These are phyloP conservation scores for Rehmannia glutinosa DNA, from an alignment of 257 asterid genomes.

Conservation along the genomic window DNA sequence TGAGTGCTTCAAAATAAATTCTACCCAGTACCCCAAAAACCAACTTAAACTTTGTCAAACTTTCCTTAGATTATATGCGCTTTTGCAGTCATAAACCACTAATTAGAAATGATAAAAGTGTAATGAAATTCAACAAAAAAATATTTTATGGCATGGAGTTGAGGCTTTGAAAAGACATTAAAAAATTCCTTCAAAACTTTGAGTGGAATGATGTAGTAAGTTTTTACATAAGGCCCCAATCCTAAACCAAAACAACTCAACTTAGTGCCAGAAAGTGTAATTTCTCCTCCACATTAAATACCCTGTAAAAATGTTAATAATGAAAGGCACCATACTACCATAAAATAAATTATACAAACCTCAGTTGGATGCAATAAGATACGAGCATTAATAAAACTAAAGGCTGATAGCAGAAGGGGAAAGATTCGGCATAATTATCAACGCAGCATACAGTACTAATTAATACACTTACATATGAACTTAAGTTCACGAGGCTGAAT, in stretches of 20 bases:
- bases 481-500: constrained; percentile 78
- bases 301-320: not conserved
- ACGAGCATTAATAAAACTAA: not conserved
- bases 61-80: not conserved
- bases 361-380: constrained; percentile 2
- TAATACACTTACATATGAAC: constrained; percentile 50
- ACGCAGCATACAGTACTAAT: not conserved
- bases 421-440: not conserved
- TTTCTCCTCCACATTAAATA: constrained; percentile 1
- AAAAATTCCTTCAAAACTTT: too few relatives aligned
- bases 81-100: not conserved
- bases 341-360: not conserved
- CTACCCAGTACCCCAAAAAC: not conserved
- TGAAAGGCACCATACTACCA: not conserved
- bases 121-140: too few relatives aligned
- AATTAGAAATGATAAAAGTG: not conserved
- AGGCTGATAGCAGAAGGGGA: constrained; percentile 4
- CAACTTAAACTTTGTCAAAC: too few relatives aligned
- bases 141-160: too few relatives aligned
- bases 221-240: too few relatives aligned
- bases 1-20: not conserved
- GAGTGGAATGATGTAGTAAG: too few relatives aligned
- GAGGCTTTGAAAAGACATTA: too few relatives aligned
- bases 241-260: too few relatives aligned
- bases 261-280: too few relatives aligned